Conservation (phyloP, 139 green algal genomes). For the Protoeuglena noctilucae region DNA sequence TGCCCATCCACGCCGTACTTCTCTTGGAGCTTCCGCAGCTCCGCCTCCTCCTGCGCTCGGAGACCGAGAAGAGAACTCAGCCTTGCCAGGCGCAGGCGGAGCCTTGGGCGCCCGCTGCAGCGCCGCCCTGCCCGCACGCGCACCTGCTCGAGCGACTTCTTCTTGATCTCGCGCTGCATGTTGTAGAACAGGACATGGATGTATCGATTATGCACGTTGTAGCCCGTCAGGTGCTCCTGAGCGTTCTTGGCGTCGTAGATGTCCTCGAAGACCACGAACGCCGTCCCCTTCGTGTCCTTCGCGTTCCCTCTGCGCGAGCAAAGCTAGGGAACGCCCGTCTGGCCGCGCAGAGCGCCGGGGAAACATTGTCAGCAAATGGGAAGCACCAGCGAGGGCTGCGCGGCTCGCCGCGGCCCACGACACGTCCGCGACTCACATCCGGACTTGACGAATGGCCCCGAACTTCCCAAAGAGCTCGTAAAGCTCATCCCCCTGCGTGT, state of each 20-base stretch:
- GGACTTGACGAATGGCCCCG: constrained; percentile 82
- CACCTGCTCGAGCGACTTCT: constrained; percentile 26
- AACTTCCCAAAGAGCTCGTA: constrained; percentile 96
- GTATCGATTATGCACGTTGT: constrained; percentile 83
- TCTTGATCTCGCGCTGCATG: constrained; percentile 49
- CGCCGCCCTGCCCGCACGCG: too few species aligned
- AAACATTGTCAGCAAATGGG: too few species aligned
- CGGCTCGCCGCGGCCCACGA: too few species aligned
- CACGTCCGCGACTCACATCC: constrained; percentile 45
- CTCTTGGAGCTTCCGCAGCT: constrained; percentile 65
- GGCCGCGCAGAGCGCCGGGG: too few species aligned
- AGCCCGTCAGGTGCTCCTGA: constrained; percentile 76
- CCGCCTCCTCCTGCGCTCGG: constrained; percentile 81
- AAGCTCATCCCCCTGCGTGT: constrained; percentile 26
- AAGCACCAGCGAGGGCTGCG: too few species aligned
- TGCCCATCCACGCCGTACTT: constrained; percentile 78
- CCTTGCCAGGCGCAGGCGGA: too few species aligned
- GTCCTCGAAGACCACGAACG: constrained; percentile 97
- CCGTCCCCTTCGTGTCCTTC: constrained; percentile 90
- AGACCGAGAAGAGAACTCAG: too few species aligned
- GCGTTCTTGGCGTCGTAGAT: constrained; percentile 96
- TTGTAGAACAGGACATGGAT: constrained; percentile 90
- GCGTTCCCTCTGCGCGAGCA: constrained; percentile 31
- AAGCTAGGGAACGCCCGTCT: too few species aligned
- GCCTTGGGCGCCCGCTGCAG: too few species aligned